Conservation (phyloP, 2,329 filamentous ascomycete genomes). For the Penicillium sp. region DNA sequence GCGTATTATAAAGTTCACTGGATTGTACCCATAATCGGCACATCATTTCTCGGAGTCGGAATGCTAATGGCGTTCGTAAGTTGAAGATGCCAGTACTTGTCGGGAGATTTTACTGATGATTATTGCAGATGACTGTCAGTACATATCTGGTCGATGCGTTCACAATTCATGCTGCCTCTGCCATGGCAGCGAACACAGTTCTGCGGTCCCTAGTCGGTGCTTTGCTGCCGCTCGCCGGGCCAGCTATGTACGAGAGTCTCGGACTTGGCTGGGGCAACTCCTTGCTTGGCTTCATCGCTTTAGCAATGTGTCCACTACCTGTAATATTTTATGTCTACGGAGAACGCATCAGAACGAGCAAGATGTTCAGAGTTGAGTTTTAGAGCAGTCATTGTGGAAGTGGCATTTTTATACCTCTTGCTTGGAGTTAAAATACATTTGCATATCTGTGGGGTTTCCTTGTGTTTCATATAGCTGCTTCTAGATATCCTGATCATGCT, state of each 20-base stretch:
- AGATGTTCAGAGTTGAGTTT: constrained; percentile 12
- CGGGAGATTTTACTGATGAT: background rate
- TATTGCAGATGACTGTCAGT: constrained; percentile 21
- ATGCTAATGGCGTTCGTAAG: constrained; percentile 55
- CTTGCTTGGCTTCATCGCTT: constrained; percentile 56
- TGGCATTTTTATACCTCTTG: background rate
- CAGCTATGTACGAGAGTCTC: constrained; percentile 49
- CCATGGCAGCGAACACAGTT: constrained; percentile 57
- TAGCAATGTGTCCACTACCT: constrained; percentile 50
- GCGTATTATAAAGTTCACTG: constrained; percentile 56
- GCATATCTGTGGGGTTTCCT: too few relatives aligned
- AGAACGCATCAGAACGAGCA: constrained; percentile 34
- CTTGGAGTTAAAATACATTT: too few relatives aligned
- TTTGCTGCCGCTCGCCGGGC: constrained; percentile 61
- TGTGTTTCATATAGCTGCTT: too few relatives aligned
- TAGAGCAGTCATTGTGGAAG: background rate
- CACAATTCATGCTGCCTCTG: constrained; percentile 49
- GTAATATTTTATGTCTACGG: constrained; percentile 38
- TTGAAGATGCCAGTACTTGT: background rate
- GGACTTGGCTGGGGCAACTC: constrained; percentile 54
- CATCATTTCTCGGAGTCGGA: constrained; percentile 55
- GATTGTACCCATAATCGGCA: constrained; percentile 63
- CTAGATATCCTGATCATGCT: too few relatives aligned
- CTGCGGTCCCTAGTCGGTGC: constrained; percentile 58
- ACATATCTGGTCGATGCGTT: constrained; percentile 63